Conservation (phyloP, 345 rosid genomes). For the Dipteronia sinensis region DNA sequence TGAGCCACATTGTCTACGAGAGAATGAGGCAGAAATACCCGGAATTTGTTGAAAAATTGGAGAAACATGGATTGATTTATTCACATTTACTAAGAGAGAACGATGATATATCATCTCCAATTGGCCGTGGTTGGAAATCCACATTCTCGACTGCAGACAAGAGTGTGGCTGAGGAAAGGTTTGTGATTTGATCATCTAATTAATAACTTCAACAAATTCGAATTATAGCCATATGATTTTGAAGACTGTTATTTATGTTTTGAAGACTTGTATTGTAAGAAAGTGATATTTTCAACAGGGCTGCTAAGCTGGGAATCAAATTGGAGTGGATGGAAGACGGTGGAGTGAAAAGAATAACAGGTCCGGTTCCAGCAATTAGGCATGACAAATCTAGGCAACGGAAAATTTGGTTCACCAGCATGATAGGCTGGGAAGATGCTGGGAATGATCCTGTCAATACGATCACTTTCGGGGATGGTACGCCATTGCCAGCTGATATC, state of each 20-base stretch:
- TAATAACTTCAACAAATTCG: too few relatives aligned
- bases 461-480: slow-evolving; percentile 70
- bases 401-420: slow-evolving; percentile 86
- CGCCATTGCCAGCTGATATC: slow-evolving; percentile 58
- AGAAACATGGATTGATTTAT: slow-evolving; percentile 71
- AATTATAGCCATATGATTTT: too few relatives aligned
- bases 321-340: slow-evolving; percentile 80
- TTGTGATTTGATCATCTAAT: slow-evolving; percentile 6
- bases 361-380: slow-evolving; percentile 80
- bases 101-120: slow-evolving; percentile 76
- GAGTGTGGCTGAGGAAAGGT: slow-evolving; percentile 76
- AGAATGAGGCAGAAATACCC: slow-evolving; percentile 69
- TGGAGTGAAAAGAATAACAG: slow-evolving; percentile 74
- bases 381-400: slow-evolving; percentile 61
- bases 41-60: slow-evolving; percentile 65
- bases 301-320: slow-evolving; percentile 73
- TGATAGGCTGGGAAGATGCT: slow-evolving; percentile 86
- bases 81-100: slow-evolving; percentile 67
- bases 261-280: background rate
- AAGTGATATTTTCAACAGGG: slow-evolving; percentile 43
- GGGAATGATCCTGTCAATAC: slow-evolving; percentile 73
- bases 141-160: slow-evolving; percentile 78
- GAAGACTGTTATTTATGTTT: too few relatives aligned
- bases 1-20: slow-evolving; percentile 77
- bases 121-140: slow-evolving; percentile 95